A percentile compares a stretch with the other conserved stretches of the same genome.
These are phyloP conservation scores for Spathaspora hagerdaliae DNA, from an alignment of 805 yeast species.

Conservation along the genomic window DNA sequence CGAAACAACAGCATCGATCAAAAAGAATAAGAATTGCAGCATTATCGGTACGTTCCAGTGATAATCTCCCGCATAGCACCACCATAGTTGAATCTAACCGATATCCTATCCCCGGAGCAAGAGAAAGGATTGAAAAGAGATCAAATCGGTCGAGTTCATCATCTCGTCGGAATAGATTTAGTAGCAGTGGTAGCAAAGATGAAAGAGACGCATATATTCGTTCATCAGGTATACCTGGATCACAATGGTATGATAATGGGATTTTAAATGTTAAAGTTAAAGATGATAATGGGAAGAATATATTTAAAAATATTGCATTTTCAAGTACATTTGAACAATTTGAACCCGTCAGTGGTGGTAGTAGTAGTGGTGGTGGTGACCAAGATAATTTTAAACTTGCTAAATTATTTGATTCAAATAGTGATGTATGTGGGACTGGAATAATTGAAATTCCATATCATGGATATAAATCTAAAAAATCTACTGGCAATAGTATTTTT, in stretches of 20 bases:
- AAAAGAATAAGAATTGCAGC: constrained; percentile 65
- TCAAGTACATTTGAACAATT: constrained; percentile 53
- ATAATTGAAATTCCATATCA: constrained; percentile 60
- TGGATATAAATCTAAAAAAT: constrained; percentile 56
- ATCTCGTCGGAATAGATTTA: background rate
- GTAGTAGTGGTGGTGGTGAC: background rate
- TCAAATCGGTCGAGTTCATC: background rate
- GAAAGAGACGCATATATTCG: constrained; percentile 42
- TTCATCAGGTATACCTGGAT: constrained; percentile 41
- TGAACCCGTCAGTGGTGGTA: constrained; percentile 26
- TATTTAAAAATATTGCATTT: constrained; percentile 49
- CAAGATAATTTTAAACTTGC: constrained; percentile 55
- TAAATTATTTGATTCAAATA: constrained; percentile 58
- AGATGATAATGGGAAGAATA: constrained; percentile 28
- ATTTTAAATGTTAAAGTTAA: constrained; percentile 45
- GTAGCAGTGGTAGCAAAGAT: constrained; percentile 29
- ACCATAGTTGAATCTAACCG: background rate
- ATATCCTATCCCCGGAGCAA: background rate
- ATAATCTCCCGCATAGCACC: background rate
- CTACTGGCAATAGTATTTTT: constrained; percentile 64
- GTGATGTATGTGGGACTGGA: constrained; percentile 70
- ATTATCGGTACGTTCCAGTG: constrained; percentile 44
- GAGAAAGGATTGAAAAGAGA: background rate
- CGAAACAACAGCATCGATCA: no score
- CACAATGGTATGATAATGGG: constrained; percentile 50